Percentiles rank a stretch among this genome's conserved stretches.
Conservation (phyloP, 139 green algal species). For the Chlamydomonas applanata region DNA sequence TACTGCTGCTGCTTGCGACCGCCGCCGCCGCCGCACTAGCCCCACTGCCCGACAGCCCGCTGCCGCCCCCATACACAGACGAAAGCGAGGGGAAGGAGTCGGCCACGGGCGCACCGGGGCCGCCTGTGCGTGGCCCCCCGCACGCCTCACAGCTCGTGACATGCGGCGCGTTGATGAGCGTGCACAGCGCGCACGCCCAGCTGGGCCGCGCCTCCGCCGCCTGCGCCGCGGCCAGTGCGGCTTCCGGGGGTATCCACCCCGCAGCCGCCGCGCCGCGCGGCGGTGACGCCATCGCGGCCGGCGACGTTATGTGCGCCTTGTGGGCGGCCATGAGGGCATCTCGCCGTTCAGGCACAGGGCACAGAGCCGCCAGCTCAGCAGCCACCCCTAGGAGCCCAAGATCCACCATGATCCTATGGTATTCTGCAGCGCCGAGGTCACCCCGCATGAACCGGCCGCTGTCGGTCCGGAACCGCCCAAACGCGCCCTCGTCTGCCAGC, state of each 20-base stretch:
- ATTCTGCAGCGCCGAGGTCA: slow-evolving; percentile 25
- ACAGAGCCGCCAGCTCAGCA: slow-evolving; percentile 68
- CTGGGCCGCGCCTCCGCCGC: slow-evolving; percentile 31
- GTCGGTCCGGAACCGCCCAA: slow-evolving; percentile 52
- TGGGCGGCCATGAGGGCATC: slow-evolving; percentile 59
- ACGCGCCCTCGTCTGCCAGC: slow-evolving; percentile 39
- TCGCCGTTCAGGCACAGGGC: slow-evolving; percentile 48
- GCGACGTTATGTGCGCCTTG: slow-evolving; percentile 34
- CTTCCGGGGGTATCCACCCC: slow-evolving; percentile 77
- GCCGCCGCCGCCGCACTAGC: background rate
- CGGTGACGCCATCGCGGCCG: slow-evolving; percentile 13
- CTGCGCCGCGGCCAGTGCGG: slow-evolving; percentile 45
- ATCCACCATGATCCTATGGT: slow-evolving; percentile 46
- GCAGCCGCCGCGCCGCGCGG: slow-evolving; percentile 24
- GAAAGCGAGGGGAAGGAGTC: slow-evolving; percentile 27
- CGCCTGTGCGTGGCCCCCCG: background rate
- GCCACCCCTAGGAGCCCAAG: slow-evolving; percentile 60
- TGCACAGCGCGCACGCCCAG: slow-evolving; percentile 30
- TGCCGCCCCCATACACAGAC: background rate
- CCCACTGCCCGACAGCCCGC: too few species aligned
- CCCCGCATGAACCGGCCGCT: slow-evolving; percentile 50
- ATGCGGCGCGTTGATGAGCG: slow-evolving; percentile 28
- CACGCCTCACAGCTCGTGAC: slow-evolving; percentile 25
- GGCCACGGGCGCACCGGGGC: background rate
- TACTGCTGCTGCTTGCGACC: too few species aligned